Evolutionary conservation across 176 grass and related monocot species (phyloP).

Genomic region (Musa acuminata): DNA sequence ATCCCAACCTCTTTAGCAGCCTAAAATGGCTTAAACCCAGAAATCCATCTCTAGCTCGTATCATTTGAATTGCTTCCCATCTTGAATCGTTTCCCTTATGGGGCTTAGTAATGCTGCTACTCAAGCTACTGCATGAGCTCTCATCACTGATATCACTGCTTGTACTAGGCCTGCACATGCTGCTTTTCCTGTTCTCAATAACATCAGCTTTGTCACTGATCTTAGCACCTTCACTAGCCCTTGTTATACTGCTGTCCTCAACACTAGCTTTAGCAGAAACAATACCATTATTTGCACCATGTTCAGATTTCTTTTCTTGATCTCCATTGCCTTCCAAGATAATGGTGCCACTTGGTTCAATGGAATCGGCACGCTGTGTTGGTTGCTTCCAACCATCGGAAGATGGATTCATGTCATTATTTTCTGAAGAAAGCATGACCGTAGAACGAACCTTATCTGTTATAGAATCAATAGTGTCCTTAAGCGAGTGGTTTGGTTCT

Average conservation of each 20-base stretch:
- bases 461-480: conserved; percentile 12
- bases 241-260: conserved; percentile 21
- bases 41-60: conserved; percentile 31
- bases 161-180: conserved; percentile 41
- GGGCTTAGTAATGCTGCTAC: conserved; percentile 35
- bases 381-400: neutral
- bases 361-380: neutral
- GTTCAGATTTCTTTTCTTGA: conserved; percentile 34
- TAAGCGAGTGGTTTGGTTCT: conserved; percentile 17
- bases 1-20: conserved; percentile 44
- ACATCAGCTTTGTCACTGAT: conserved; percentile 30
- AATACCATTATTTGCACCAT: conserved; percentile 17
- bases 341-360: conserved; percentile 4
- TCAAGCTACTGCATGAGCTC: conserved; percentile 49
- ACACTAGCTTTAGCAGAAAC: conserved; percentile 24
- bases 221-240: conserved; percentile 31
- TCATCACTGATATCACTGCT: conserved; percentile 51
- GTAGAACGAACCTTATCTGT: conserved; percentile 8
- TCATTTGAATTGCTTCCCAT: conserved; percentile 42
- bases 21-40: conserved; percentile 45
- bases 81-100: conserved; percentile 42
- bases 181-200: conserved; percentile 34
- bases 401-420: neutral
- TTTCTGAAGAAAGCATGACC: neutral
- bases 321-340: conserved; percentile 11